A percentile compares a stretch with the other conserved stretches of the same genome.
Conservation (phyloP, 768 basidiomycete genomes). For the Sistotremastrum niveocremeum region DNA sequence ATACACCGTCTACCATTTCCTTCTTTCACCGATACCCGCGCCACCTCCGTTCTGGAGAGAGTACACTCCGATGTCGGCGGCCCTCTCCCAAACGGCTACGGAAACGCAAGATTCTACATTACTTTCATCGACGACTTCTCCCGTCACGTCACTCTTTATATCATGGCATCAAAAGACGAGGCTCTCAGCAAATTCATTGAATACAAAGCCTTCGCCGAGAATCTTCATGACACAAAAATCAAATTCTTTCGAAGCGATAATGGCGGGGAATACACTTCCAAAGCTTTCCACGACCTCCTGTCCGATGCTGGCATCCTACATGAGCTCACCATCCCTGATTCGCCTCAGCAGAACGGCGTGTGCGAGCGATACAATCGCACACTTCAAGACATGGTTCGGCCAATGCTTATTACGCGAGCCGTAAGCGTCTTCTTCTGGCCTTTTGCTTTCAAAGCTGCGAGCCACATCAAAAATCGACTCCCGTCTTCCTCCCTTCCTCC, state of each 20-base stretch:
- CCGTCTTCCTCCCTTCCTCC: constrained; percentile 1
- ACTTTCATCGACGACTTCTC: constrained; percentile 19
- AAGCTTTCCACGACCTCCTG: constrained; percentile 20
- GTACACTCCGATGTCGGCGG: constrained; percentile 8
- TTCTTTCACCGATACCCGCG: too few relatives aligned
- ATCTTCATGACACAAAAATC: constrained; percentile 17
- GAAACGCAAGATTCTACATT: constrained; percentile 16
- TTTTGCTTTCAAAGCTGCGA: not conserved
- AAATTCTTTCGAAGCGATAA: constrained; percentile 26
- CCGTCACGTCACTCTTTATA: constrained; percentile 10
- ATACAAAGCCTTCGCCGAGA: constrained; percentile 21
- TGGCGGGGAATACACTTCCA: constrained; percentile 29
- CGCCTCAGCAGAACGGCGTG: constrained; percentile 31
- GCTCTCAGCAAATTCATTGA: constrained; percentile 18
- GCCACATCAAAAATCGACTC: constrained; percentile 7
- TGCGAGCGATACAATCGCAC: constrained; percentile 27
- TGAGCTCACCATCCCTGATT: constrained; percentile 27
- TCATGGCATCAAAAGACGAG: constrained; percentile 20
- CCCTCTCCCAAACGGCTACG: constrained; percentile 7
- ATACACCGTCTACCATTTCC: too few relatives aligned
- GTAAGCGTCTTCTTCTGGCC: too few relatives aligned
- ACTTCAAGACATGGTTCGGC: constrained; percentile 18
- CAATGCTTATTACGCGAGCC: too few relatives aligned
- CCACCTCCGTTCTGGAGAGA: too few relatives aligned
- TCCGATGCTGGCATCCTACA: constrained; percentile 23